A percentile compares a stretch with the other conserved stretches of the same genome.
These are phyloP conservation scores for Phaeosphaeria sp. DNA, from an alignment of 2,329 filamentous ascomycete species.

Conservation along the genomic window DNA sequence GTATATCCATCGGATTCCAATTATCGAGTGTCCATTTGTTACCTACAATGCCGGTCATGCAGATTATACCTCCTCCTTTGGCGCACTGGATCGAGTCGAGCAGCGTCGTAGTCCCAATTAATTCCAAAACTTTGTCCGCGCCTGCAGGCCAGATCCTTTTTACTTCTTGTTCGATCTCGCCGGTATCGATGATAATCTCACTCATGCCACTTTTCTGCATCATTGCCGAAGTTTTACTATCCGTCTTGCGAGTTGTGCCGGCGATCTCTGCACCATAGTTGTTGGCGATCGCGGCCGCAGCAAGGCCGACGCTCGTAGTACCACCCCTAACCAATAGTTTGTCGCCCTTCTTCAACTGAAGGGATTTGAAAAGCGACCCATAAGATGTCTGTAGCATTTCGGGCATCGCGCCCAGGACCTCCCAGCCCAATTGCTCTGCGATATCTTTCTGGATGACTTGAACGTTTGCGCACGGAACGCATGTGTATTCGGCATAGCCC, in stretches of 20 bases:
- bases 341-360: conserved; percentile 51
- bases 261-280: not conserved
- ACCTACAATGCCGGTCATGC: conserved; percentile 56
- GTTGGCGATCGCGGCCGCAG: conserved; percentile 2
- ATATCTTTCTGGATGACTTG: not conserved
- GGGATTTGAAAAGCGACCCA: conserved; percentile 50
- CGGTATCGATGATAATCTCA: conserved; percentile 35
- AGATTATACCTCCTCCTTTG: conserved; percentile 50
- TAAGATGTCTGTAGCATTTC: conserved; percentile 61
- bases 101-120: conserved; percentile 37
- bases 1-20: conserved; percentile 55
- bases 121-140: not conserved
- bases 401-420: conserved; percentile 54
- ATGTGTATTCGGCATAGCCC: conserved; percentile 58
- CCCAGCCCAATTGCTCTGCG: conserved; percentile 44
- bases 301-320: conserved; percentile 53
- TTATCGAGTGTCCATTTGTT: conserved; percentile 50
- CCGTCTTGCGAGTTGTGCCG: conserved; percentile 1
- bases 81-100: conserved; percentile 53
- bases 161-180: conserved; percentile 33
- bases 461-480: conserved; percentile 44
- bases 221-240: conserved; percentile 36
- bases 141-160: not conserved
- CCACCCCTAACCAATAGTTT: conserved; percentile 58
- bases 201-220: conserved; percentile 55